A percentile compares a stretch with the other conserved stretches of the same genome.
Evolutionary conservation across 495 filamentous ascomycete genomes (phyloP).

Genomic region (Podospora didyma): DNA sequence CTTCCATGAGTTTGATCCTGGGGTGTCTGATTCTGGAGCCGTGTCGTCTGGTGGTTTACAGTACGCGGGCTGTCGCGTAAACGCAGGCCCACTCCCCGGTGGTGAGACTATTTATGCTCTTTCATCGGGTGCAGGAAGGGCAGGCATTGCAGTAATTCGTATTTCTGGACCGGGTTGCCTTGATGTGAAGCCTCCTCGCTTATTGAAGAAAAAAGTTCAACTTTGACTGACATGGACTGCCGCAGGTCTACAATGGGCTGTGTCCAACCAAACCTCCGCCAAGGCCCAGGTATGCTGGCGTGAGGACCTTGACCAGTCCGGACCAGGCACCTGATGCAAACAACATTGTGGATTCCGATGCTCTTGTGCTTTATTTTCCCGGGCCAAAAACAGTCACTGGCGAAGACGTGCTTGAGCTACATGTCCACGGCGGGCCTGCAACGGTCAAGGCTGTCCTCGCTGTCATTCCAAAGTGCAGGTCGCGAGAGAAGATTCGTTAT

Average conservation of each 20-base stretch:
- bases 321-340: constrained; percentile 17
- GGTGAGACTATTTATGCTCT: constrained; percentile 84
- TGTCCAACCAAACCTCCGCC: constrained; percentile 64
- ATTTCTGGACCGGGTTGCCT: constrained; percentile 77
- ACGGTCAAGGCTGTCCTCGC: constrained; percentile 79
- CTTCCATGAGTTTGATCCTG: constrained; percentile 8
- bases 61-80: background rate
- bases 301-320: constrained; percentile 76
- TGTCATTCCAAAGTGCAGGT: constrained; percentile 57
- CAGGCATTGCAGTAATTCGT: constrained; percentile 88
- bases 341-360: constrained; percentile 71
- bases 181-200: constrained; percentile 41
- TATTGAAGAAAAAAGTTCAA: too few relatives aligned
- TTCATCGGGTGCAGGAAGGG: constrained; percentile 79
- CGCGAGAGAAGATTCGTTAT: constrained; percentile 59
- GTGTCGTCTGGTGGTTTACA: background rate
- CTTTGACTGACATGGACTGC: constrained; percentile 5
- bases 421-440: constrained; percentile 89
- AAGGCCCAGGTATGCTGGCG: constrained; percentile 68
- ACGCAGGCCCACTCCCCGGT: background rate
- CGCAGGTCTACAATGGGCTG: constrained; percentile 69
- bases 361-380: constrained; percentile 86
- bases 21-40: background rate
- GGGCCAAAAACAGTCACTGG: constrained; percentile 81
- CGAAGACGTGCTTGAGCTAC: constrained; percentile 87